Percentiles rank a stretch among this genome's conserved stretches.
Evolutionary conservation across 1,284 basidiomycete species (phyloP).

Genomic region (Puccinia brachypodii): DNA sequence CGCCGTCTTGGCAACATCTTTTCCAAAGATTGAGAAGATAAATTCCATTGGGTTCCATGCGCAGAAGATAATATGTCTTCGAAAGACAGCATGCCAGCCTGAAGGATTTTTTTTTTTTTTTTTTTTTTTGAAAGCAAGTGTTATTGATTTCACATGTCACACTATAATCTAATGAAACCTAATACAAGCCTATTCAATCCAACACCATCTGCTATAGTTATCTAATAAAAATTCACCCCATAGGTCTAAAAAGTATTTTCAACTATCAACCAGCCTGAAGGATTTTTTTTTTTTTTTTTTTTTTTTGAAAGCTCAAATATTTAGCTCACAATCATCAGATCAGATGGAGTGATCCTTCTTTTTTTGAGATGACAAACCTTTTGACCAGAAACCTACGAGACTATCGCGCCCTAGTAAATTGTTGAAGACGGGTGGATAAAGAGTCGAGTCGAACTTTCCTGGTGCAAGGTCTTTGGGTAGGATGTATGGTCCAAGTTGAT

Average conservation of each 20-base stretch:
- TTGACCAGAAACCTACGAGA: conserved; percentile 22
- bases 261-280: too few relatives aligned
- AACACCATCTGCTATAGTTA: too few relatives aligned
- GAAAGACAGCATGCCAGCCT: conserved; percentile 34
- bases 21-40: conserved; percentile 4
- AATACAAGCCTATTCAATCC: too few relatives aligned
- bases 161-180: too few relatives aligned
- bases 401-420: not conserved
- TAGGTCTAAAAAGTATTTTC: too few relatives aligned
- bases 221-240: too few relatives aligned
- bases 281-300: not conserved
- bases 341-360: not conserved
- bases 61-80: conserved; percentile 15
- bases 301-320: not conserved
- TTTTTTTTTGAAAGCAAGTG: too few relatives aligned
- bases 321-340: not conserved
- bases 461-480: conserved; percentile 21
- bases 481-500: conserved; percentile 10
- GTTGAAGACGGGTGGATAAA: conserved; percentile 40
- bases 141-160: too few relatives aligned
- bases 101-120: too few relatives aligned
- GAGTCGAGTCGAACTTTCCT: conserved; percentile 6
- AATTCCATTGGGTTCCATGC: conserved; percentile 4
- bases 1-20: not conserved
- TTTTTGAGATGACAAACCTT: too few relatives aligned